Evolutionary conservation across 257 asterid genomes (phyloP), one percentile per base, ranked within the genome.

Genomic region (Solanum tarijense): DNA sequence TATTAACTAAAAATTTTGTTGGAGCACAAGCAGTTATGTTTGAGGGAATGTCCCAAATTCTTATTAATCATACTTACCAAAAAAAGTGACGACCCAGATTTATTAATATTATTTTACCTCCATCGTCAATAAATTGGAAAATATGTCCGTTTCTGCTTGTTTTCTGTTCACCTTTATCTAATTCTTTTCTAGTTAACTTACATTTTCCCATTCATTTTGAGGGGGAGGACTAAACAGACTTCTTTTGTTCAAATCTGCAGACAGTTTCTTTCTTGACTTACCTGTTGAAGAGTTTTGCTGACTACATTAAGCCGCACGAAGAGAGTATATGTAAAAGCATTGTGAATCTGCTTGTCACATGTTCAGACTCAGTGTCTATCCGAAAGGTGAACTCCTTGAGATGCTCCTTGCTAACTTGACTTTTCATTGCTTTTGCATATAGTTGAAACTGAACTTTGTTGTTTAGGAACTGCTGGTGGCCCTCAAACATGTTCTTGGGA

Each of bases 311-410:
- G 92, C 99, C 96, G 66, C 99, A 96, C 87, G 99, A 96, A 91
- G 99, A 97, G 92, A 94, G 96, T 92, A 97, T 97, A 90, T 97
- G 99, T 92, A 95, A 94, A 92, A 97, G 99, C 92, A 94, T 97
- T 66, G 99, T 97, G 88, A 97, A 96, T 91, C 95, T 97, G 91
- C 99, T 97, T 29, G 99, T 96, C 88, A 96, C 99, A 55, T 97
- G 99, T 91, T 96, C 99, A 29, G 99, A 97, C 92, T 97, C 99
- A 1, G 99, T 97, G 89, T 93, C 99, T 60, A 96, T 97, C 83
- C 92, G 99, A 85, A 96, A 95, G 98, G 99, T 97, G 62, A 87
- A 38, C 85, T 35, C 65, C 20, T 68, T 43, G 66, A 87, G 90
- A 90, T 55, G 75, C 85, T 74, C 83, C 87, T 91, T 87, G 74